Base-by-base conservation (phyloP, 192 early-diverging fungal genomes). In the Chytriomyces sp. region DNA sequence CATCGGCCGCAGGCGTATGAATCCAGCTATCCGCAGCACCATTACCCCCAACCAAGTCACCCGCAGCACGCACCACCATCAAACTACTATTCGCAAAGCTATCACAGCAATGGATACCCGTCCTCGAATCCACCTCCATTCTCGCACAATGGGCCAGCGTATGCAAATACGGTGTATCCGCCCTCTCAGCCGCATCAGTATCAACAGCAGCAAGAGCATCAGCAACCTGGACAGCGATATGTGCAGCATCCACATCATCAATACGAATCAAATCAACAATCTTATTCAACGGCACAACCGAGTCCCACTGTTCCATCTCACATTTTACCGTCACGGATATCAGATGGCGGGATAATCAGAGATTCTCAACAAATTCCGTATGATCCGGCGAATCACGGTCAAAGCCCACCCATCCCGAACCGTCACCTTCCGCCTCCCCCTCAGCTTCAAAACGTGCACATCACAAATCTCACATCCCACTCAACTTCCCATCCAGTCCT, bases 201-300 rank as follows among this genome's bases (percentile, higher is more conserved):
- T 5, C 71, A 73, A 45, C 71, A 43, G 62, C 53, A 73, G 8
- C 71, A 61, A n/a, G n/a, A 73, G 44, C 68, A 57, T 2, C 20
- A 57, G 13, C 53, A 13, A 20, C 53, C 53, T n/a, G 16, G 20
- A 5, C 53, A 13, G 2, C 13, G 20, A 10, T 26, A 8, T 47
- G 7, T 23, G 16, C 50, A 16, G 8, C 68, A 69, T n/a, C 68
- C 6, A 23, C 68, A 53, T 16, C 46, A 69, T 10, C 10, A 67
- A 13, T 16, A 3, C 8, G 44, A 13, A 8, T 13, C 16, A 13
- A 20, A 57, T 57, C 53, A 0, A 20, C 53, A 57, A 2, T 57
- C 68, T 20, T n/a, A 13, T 18, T 44, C 47, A 3, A 1, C 8
- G 4, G 0, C 8, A 20, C 68, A 69, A 24, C 62, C 10, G 16